These are phyloP conservation scores for Dothiorella sarmentorum DNA, from an alignment of 2,329 filamentous ascomycete genomes.

Conservation along the genomic window DNA sequence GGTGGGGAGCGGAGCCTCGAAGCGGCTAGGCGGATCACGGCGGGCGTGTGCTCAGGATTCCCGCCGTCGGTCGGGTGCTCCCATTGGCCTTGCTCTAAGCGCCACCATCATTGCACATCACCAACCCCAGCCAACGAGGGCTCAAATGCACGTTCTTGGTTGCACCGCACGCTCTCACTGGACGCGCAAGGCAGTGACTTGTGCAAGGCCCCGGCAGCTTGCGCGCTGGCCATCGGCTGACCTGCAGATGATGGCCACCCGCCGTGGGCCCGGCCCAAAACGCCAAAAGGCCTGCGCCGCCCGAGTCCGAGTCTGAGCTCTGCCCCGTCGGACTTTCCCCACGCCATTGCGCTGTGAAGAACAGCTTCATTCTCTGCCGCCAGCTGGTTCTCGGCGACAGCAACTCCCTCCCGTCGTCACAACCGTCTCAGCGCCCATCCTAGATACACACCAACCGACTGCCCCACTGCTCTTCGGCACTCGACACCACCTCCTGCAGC, in stretches of 20 bases:
- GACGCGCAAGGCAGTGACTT: constrained; percentile 8
- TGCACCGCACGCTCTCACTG: constrained; percentile 8
- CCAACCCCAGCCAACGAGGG: constrained; percentile 13
- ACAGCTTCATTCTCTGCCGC: constrained; percentile 3
- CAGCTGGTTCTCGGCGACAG: constrained; percentile 1
- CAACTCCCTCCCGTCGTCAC: not conserved
- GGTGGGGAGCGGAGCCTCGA: not conserved
- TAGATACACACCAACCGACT: not conserved
- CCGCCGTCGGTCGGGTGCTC: not conserved
- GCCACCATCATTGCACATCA: constrained; percentile 11
- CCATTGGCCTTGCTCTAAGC: constrained; percentile 1
- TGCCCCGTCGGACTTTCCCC: not conserved
- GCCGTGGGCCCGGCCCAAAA: not conserved
- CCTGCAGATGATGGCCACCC: constrained; percentile 9
- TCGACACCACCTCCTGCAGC: not conserved
- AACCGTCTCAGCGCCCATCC: not conserved
- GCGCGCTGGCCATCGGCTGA: constrained; percentile 11
- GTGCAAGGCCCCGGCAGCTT: constrained; percentile 6
- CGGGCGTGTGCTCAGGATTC: not conserved
- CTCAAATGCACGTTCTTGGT: constrained; percentile 9
- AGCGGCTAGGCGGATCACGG: constrained; percentile 6
- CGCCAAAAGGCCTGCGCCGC: constrained; percentile 14
- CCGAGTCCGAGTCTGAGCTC: not conserved
- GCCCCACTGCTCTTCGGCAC: not conserved
- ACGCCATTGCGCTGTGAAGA: not conserved